phyloP scores from a whole-genome alignment of 108 stramenopile genomes.

The Epithemia pelagica region DNA sequence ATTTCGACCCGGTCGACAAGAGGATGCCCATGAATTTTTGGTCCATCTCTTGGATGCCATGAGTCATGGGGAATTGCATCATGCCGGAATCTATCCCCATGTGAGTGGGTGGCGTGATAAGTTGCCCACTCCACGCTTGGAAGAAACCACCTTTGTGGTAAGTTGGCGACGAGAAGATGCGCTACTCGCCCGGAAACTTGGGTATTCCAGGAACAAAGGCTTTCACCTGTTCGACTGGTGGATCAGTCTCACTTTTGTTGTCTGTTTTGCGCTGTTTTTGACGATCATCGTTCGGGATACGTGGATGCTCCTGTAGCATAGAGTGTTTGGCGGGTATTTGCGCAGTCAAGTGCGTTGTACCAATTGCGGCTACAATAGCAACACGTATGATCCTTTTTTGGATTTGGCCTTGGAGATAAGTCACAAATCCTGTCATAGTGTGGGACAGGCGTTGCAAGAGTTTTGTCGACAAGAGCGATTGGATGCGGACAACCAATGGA shows the following conservation, averaged over 20 bases:
- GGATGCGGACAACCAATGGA: constrained; percentile 86
- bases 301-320: too few species aligned
- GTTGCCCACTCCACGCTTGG: constrained; percentile 67
- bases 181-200: too few species aligned
- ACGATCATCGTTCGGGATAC: too few species aligned
- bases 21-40: constrained; percentile 97
- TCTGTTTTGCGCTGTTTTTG: neutral
- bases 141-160: constrained; percentile 82
- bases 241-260: too few species aligned
- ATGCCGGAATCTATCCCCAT: constrained; percentile 68
- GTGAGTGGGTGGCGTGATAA: constrained; percentile 75
- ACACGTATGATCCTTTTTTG: constrained; percentile 93
- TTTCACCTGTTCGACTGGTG: too few species aligned
- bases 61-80: constrained; percentile 76
- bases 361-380: constrained; percentile 73
- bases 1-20: constrained; percentile 90
- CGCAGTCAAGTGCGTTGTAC: constrained; percentile 82
- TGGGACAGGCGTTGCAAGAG: constrained; percentile 65
- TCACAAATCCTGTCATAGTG: constrained; percentile 51
- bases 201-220: too few species aligned
- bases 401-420: constrained; percentile 90
- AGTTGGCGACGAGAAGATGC: too few species aligned
- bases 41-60: constrained; percentile 90
- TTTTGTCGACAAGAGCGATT: constrained; percentile 83
- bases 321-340: constrained; percentile 93